A percentile compares a stretch with the other conserved stretches of the same genome.
Evolutionary conservation across 208 protist species (phyloP).

Genomic region (Wallacemonas sp.): DNA sequence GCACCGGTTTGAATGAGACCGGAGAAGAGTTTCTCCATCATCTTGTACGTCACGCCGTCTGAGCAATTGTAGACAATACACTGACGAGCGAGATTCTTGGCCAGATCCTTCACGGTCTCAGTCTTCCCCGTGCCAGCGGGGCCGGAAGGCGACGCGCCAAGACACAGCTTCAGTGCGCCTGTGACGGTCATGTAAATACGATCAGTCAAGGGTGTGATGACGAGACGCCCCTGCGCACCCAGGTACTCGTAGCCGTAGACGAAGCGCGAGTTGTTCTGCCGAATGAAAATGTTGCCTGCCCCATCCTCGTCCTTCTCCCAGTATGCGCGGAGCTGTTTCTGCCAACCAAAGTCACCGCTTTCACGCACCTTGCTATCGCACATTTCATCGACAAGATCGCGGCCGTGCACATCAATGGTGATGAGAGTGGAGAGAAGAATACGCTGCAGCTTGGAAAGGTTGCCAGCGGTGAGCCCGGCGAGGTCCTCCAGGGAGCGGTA

Average conservation of each 20-base stretch:
- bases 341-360: slow-evolving; percentile 95
- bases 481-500: slow-evolving; percentile 90
- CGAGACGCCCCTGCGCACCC: slow-evolving; percentile 94
- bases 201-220: slow-evolving; percentile 98
- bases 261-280: slow-evolving; percentile 96
- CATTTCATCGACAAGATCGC: slow-evolving; percentile 96
- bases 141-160: slow-evolving; percentile 94
- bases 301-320: slow-evolving; percentile 94
- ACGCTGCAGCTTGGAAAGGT: slow-evolving; percentile 92
- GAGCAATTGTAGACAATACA: slow-evolving; percentile 99
- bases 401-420: slow-evolving; percentile 97
- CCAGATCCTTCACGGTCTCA: slow-evolving; percentile 96
- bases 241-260: slow-evolving; percentile 98
- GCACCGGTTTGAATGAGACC: slow-evolving; percentile 96
- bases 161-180: slow-evolving; percentile 93
- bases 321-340: slow-evolving; percentile 97
- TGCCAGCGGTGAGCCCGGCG: slow-evolving; percentile 85
- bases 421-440: slow-evolving; percentile 95
- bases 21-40: slow-evolving; percentile 98
- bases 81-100: slow-evolving; percentile 95
- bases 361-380: slow-evolving; percentile 83
- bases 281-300: slow-evolving; percentile 93
- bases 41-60: slow-evolving; percentile 97
- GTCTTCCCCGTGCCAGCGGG: slow-evolving; percentile 98
- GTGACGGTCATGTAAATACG: slow-evolving; percentile 99